A percentile compares a stretch with the other conserved stretches of the same genome.
Evolutionary conservation across 1,284 basidiomycete species (phyloP).

Genomic region (Ustanciosporium gigantosporum): DNA sequence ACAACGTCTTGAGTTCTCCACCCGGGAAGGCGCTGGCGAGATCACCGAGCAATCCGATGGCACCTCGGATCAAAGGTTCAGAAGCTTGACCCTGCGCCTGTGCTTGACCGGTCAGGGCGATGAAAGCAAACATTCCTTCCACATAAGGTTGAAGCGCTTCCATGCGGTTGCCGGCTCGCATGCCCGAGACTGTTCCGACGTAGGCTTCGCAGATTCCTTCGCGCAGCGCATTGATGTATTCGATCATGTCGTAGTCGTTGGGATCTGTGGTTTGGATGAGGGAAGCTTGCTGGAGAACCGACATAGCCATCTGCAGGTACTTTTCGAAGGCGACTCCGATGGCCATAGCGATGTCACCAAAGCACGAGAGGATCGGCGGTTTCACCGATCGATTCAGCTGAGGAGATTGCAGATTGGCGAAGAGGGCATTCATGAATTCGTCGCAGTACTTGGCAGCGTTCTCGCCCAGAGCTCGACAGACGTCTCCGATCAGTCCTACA

Average conservation of each 20-base stretch:
- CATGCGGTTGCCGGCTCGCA: slow-evolving; percentile 80
- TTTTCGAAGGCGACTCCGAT: slow-evolving; percentile 83
- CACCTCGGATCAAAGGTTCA: slow-evolving; percentile 75
- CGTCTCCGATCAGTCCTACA: slow-evolving; percentile 92
- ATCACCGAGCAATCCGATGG: slow-evolving; percentile 86
- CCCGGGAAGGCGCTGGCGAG: slow-evolving; percentile 74
- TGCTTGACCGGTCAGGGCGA: slow-evolving; percentile 78
- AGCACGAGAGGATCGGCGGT: slow-evolving; percentile 90
- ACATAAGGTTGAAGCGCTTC: slow-evolving; percentile 75
- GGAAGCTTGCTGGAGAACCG: slow-evolving; percentile 86
- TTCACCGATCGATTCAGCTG: slow-evolving; percentile 92
- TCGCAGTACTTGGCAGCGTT: slow-evolving; percentile 79
- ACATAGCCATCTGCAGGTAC: slow-evolving; percentile 87
- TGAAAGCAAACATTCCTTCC: slow-evolving; percentile 76
- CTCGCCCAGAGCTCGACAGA: slow-evolving; percentile 87
- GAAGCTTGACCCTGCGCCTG: slow-evolving; percentile 71
- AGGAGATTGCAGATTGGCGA: slow-evolving; percentile 89
- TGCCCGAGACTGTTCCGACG: slow-evolving; percentile 86
- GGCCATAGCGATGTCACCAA: slow-evolving; percentile 94
- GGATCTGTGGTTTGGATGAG: slow-evolving; percentile 62
- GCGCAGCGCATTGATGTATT: slow-evolving; percentile 86
- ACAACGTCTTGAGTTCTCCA: slow-evolving; percentile 67
- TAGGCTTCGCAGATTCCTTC: slow-evolving; percentile 97
- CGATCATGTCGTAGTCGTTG: slow-evolving; percentile 81
- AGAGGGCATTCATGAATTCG: slow-evolving; percentile 84